Conservation (phyloP, 805 yeast species). For the Suhomyces tanzawaensis region DNA sequence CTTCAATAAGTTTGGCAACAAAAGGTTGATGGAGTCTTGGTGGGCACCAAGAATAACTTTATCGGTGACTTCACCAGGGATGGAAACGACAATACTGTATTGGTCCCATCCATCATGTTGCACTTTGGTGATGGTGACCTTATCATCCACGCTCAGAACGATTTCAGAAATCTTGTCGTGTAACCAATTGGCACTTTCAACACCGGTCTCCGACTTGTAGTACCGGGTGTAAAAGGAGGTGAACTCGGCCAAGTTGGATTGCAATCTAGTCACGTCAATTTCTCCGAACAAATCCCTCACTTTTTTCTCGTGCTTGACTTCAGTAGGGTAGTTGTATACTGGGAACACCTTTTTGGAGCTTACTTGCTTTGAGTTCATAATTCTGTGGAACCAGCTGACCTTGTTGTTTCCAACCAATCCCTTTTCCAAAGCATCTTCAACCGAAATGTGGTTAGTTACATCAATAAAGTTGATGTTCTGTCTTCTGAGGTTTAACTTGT, state of each 20-base stretch:
- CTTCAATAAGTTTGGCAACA: slow-evolving; percentile 62
- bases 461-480: slow-evolving; percentile 60
- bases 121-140: slow-evolving; percentile 45
- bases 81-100: slow-evolving; percentile 65
- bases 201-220: slow-evolving; percentile 70
- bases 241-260: slow-evolving; percentile 56
- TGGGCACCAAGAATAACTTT: slow-evolving; percentile 84
- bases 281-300: slow-evolving; percentile 41
- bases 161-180: slow-evolving; percentile 46
- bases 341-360: slow-evolving; percentile 16
- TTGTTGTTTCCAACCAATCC: slow-evolving; percentile 8
- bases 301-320: slow-evolving; percentile 30
- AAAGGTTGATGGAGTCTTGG: slow-evolving; percentile 76
- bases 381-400: slow-evolving; percentile 3
- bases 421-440: slow-evolving; percentile 30
- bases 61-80: slow-evolving; percentile 49
- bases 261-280: slow-evolving; percentile 49
- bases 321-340: slow-evolving; percentile 52
- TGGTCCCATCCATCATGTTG: slow-evolving; percentile 75
- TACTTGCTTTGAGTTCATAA: slow-evolving; percentile 3
- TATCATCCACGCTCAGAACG: slow-evolving; percentile 20
- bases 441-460: slow-evolving; percentile 49
- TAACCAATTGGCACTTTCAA: slow-evolving; percentile 71
- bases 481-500: slow-evolving; percentile 34
- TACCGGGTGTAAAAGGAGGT: slow-evolving; percentile 74